These are phyloP conservation scores for Ruellia speciosa DNA, from an alignment of 305 asterid genomes.

Conservation along the genomic window DNA sequence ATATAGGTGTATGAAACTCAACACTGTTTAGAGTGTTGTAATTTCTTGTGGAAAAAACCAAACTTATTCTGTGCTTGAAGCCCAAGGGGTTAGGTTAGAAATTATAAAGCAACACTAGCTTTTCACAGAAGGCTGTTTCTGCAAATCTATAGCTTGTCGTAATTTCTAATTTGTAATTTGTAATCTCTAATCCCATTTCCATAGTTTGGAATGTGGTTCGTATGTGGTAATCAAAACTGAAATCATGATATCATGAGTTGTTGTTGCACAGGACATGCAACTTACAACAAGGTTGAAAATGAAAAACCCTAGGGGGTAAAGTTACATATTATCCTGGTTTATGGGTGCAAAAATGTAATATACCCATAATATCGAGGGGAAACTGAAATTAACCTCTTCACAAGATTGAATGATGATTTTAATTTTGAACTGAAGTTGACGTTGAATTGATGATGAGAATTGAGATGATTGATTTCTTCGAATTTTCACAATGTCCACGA, in stretches of 20 bases:
- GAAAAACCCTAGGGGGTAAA: not conserved
- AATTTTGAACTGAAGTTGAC: not conserved
- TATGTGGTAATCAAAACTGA: too few relatives aligned
- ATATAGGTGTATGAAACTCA: too few relatives aligned
- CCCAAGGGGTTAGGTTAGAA: conserved; percentile 30
- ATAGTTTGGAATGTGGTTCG: too few relatives aligned
- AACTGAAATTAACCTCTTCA: not conserved
- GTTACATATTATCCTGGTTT: not conserved
- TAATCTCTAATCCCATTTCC: not conserved
- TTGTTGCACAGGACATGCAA: not conserved
- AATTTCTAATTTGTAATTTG: not conserved
- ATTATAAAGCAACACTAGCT: conserved; percentile 11
- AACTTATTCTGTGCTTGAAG: not conserved
- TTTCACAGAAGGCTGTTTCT: conserved; percentile 20
- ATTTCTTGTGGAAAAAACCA: conserved; percentile 16
- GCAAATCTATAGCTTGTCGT: not conserved
- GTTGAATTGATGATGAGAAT: not conserved
- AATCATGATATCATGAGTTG: too few relatives aligned
- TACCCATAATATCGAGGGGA: not conserved
- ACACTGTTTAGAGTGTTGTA: not conserved
- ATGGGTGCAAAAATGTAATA: not conserved
- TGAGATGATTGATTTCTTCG: not conserved
- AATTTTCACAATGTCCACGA: conserved; percentile 19
- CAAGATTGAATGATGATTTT: not conserved
- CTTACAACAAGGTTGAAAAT: not conserved